Evolutionary conservation across 2,329 filamentous ascomycete genomes (phyloP), one percentile per base, ranked within the genome.

Genomic region (Monilinia vaccinii-corymbosi): DNA sequence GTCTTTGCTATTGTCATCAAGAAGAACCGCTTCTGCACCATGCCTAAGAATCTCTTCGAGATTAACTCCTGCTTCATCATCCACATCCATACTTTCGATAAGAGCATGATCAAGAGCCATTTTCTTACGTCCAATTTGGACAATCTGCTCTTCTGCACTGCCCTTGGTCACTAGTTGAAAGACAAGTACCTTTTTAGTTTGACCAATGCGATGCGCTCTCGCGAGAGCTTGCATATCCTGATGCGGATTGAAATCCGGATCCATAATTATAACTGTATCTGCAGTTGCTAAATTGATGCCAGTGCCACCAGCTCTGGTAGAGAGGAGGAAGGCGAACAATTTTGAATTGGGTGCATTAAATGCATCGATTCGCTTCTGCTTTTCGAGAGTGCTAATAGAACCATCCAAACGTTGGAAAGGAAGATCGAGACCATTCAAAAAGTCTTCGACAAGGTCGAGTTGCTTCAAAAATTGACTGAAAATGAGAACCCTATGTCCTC

Each of bases 261-360:
- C 70, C 66, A 97, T 84, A 65, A 99, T 97, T 65, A 99, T 97
- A 63, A 99, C 95, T 0, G 94, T 99, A 70, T 99, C 94, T 3
- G 94, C 94, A 9, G 92, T 96, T 0, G 94, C 94, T 59, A 99
- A 80, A 71, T 99, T 99, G 77, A 99, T 99, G 18, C 94, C 95
- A 0, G 99, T 93, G 69, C 95, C 94, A 58, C 94, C 94, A 21
- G 95, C 92, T 64, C 94, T 86, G 4, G 95, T 99, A 0, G 93
- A 97, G 0, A 99, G 79, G 21, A 99, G 75, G 74, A 99, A 97
- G 0, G 88, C 91, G 72, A 97, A 99, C 0, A 95, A 77, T 0
- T 82, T 76, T 0, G 93, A 97, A 58, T 87, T 80, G 0, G 90
- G 87, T 0, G 87, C 89, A 71, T 99, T 99, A 78, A 89, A 99